Evolutionary conservation across 1,284 basidiomycete genomes (phyloP), one percentile per base, ranked within the genome.

Genomic region (Puccinia brachypodii): DNA sequence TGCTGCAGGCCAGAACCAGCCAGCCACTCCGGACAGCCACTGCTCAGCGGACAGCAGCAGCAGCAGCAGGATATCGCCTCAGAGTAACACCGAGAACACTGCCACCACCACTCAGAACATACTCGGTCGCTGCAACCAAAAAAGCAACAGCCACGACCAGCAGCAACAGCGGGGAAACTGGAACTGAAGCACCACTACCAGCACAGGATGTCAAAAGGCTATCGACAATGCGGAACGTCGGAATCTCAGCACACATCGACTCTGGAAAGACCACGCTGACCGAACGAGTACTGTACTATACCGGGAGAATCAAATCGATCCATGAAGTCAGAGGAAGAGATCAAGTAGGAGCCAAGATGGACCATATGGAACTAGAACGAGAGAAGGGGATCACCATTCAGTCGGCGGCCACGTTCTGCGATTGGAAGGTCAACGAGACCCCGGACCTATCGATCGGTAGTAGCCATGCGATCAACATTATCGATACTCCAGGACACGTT

Each of bases 341-440:
- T 87, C 92, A 92, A 74, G 95, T 99, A 33, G 97, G 96, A 73
- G 97, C 96, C 33, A 99, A 99, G 89, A 99, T 99, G 97, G 96
- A 99, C 88, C 94, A 92, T 85, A 99, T 99, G 96, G 97, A 99
- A 85, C 89, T 99, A 9, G 97, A 99, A 87, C 90, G 96, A 72
- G 97, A 99, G 88, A 99, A 99, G 88, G 97, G 96, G 71, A 99
- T 99, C 86, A 99, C 97, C 40, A 99, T 99, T 84, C 96, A 99
- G 88, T 95, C 93, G 85, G 96, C 97, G 3, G 97, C 97, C 1
- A 99, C 97, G 0, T 99, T 96, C 88, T 97, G 95, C 85, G 95
- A 97, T 87, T 99, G 97, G 97, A 90, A 44, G 16, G 60, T 81
- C 19, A 74, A 75, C 47, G 40, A 74, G 33, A 74, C 69, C 11